Percentiles rank a stretch among this genome's conserved stretches.
phyloP scores from a whole-genome alignment of 805 yeast species.

The Schwanniomyces sp. region DNA sequence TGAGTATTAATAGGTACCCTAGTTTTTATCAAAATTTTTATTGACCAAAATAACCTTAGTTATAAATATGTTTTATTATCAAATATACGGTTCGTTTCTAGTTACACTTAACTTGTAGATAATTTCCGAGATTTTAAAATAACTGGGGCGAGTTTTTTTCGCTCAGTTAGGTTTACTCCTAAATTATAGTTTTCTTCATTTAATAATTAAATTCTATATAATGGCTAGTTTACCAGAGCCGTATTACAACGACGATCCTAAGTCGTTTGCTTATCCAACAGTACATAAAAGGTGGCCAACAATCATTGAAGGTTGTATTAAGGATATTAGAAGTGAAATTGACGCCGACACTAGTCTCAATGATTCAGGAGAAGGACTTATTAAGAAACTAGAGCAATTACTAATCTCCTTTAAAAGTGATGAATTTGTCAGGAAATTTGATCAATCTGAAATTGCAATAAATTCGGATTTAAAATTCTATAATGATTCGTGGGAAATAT shows the following conservation, averaged over 20 bases:
- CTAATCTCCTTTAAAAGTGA: slow-evolving; percentile 44
- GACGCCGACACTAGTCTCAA: slow-evolving; percentile 20
- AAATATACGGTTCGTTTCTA: background rate
- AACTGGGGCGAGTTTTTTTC: too few species aligned
- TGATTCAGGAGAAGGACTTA: slow-evolving; percentile 50
- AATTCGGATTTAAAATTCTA: slow-evolving; percentile 54
- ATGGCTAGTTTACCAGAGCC: slow-evolving; percentile 38
- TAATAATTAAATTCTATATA: background rate
- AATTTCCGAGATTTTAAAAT: background rate
- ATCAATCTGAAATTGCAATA: slow-evolving; percentile 33
- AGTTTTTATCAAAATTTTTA: background rate
- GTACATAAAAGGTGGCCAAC: slow-evolving; percentile 85
- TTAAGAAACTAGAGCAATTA: slow-evolving; percentile 40
- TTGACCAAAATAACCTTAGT: background rate
- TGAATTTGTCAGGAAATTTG: slow-evolving; percentile 25
- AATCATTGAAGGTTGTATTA: slow-evolving; percentile 65
- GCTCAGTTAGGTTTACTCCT: too few species aligned
- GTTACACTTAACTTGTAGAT: background rate
- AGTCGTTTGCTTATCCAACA: slow-evolving; percentile 82
- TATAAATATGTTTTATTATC: background rate
- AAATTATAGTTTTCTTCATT: background rate
- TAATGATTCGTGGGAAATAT: slow-evolving; percentile 51
- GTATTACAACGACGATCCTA: slow-evolving; percentile 65
- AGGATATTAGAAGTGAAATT: slow-evolving; percentile 53
- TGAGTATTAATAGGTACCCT: slow-evolving; percentile 1